Percentiles rank a stretch among this genome's conserved stretches.
Conservation (phyloP, 2,329 filamentous ascomycete genomes). For the Ambrosiella xylebori region DNA sequence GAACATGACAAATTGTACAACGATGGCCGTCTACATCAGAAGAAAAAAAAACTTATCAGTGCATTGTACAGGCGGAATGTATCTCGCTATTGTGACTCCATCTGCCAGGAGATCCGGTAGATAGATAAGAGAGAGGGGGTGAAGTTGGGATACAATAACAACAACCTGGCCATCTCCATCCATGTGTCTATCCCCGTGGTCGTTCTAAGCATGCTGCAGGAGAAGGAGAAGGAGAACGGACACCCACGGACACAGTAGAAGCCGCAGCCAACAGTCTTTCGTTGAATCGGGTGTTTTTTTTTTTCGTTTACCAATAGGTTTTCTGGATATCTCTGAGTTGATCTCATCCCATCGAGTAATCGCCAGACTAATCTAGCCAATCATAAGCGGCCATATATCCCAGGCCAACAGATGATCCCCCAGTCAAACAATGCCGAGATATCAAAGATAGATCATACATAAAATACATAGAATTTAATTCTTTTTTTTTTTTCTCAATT, state of each 20-base stretch:
- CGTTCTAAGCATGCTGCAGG: not conserved
- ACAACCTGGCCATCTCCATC: not conserved
- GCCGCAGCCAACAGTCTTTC: not conserved
- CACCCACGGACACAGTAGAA: not conserved
- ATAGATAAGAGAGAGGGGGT: no score
- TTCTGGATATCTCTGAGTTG: not conserved
- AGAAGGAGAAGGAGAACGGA: not conserved
- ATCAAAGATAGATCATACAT: no score
- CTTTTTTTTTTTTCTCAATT: not conserved
- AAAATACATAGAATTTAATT: no score
- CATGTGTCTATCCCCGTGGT: not conserved
- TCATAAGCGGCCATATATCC: not conserved
- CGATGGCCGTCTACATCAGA: not conserved
- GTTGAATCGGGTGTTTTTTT: not conserved
- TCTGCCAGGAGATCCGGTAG: no score
- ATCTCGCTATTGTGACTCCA: no score
- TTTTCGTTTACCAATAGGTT: not conserved
- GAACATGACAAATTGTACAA: not conserved
- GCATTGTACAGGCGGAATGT: no score
- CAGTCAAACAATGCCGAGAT: not conserved
- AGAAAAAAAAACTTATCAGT: no score
- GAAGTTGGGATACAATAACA: no score
- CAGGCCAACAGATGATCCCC: not conserved
- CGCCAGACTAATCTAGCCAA: not conserved
- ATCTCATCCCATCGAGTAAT: constrained; percentile 8